phyloP scores from a whole-genome alignment of 2,329 filamentous ascomycete species.

The Penicillium sp. region DNA sequence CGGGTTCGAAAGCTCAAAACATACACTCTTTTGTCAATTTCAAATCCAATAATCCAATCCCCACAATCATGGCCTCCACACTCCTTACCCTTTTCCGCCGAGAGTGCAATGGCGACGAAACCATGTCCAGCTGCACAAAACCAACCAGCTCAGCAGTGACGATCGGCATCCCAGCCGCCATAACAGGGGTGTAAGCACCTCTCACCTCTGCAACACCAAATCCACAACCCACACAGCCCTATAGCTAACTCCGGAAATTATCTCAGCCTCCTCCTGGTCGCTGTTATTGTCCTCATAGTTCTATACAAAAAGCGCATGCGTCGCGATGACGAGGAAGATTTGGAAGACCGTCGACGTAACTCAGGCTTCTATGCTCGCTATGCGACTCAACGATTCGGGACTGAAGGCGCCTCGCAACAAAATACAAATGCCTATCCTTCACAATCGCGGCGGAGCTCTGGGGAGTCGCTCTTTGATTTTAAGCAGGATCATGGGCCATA shows the following conservation, averaged over 20 bases:
- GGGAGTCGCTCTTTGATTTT: slow-evolving; percentile 6
- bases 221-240: background rate
- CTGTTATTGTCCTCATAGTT: slow-evolving; percentile 5
- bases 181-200: slow-evolving; percentile 5
- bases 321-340: slow-evolving; percentile 2
- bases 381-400: slow-evolving; percentile 1
- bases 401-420: background rate
- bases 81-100: slow-evolving; percentile 7
- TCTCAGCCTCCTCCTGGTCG: background rate
- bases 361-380: slow-evolving; percentile 6
- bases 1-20: background rate
- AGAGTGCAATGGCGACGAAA: slow-evolving; percentile 8
- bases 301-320: slow-evolving; percentile 1
- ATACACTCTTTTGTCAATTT: background rate
- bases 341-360: slow-evolving; percentile 1
- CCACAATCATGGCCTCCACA: background rate
- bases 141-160: slow-evolving; percentile 10
- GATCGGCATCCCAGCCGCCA: slow-evolving; percentile 6
- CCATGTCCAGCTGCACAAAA: slow-evolving; percentile 7
- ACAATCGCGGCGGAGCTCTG: slow-evolving; percentile 1
- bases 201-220: background rate
- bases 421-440: background rate
- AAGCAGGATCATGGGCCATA: slow-evolving; percentile 9
- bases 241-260: background rate
- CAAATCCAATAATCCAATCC: background rate